Percentiles rank a stretch among this genome's conserved stretches.
These are phyloP conservation scores for Verticillium nubilum DNA, from an alignment of 2,329 filamentous ascomycete genomes.

Conservation along the genomic window DNA sequence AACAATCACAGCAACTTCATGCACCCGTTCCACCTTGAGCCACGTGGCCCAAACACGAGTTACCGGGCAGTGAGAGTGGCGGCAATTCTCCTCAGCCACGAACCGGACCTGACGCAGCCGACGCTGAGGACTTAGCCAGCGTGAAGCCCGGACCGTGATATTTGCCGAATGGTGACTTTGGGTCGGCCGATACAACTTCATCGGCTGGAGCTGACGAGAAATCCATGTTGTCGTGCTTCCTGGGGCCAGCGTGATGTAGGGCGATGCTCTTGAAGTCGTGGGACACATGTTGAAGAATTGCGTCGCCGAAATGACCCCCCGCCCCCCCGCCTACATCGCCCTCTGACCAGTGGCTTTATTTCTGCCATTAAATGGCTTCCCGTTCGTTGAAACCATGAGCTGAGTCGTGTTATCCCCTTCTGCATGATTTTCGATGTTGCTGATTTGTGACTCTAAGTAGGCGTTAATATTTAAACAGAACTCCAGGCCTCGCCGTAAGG, in stretches of 20 bases:
- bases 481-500: not conserved
- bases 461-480: not conserved
- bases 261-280: slow-evolving; percentile 6
- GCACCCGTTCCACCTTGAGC: too few species aligned
- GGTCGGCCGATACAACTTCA: too few species aligned
- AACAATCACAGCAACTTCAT: too few species aligned
- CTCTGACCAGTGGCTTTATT: slow-evolving; percentile 11
- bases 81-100: too few species aligned
- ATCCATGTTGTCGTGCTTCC: too few species aligned
- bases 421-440: slow-evolving; percentile 12
- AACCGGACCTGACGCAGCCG: too few species aligned
- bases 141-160: not conserved
- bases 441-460: slow-evolving; percentile 8
- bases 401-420: slow-evolving; percentile 12
- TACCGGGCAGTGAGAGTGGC: too few species aligned
- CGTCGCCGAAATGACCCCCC: slow-evolving; percentile 11
- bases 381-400: slow-evolving; percentile 13
- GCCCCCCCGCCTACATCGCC: slow-evolving; percentile 10
- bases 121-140: not conserved
- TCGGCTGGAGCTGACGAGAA: too few species aligned
- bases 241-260: too few species aligned
- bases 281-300: slow-evolving; percentile 13
- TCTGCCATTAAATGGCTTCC: slow-evolving; percentile 11
- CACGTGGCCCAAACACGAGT: too few species aligned
- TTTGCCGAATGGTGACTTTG: not conserved